Conservation (phyloP, 2,329 filamentous ascomycete genomes). For the Xylariaceae sp. region DNA sequence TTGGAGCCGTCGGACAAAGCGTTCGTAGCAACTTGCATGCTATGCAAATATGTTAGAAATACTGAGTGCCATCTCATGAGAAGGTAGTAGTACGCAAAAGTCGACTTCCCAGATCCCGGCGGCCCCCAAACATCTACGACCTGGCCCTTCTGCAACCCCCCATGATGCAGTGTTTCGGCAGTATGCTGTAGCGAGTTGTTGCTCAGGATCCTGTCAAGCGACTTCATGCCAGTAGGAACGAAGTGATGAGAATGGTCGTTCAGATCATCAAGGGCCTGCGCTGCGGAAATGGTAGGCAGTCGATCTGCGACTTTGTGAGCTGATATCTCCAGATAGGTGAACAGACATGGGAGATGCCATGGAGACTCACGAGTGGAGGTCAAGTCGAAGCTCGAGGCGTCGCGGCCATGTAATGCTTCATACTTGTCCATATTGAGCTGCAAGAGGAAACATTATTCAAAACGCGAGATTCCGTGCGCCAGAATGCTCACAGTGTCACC, state of each 20-base stretch:
- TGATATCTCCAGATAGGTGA: not conserved
- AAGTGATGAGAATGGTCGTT: constrained; percentile 46
- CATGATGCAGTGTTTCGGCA: constrained; percentile 21
- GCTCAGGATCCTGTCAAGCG: constrained; percentile 48
- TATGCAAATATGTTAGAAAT: constrained; percentile 34
- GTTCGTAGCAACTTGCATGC: constrained; percentile 65
- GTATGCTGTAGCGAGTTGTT: constrained; percentile 20
- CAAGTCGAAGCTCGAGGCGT: constrained; percentile 58
- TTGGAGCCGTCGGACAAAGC: constrained; percentile 56
- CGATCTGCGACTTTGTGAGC: constrained; percentile 53
- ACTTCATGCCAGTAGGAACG: constrained; percentile 53
- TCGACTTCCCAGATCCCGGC: constrained; percentile 79
- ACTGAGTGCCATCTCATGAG: not conserved
- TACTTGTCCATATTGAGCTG: constrained; percentile 47
- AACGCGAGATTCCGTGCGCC: no score
- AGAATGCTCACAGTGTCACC: no score
- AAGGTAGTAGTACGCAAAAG: constrained; percentile 58
- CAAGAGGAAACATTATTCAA: no score
- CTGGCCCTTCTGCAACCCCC: constrained; percentile 70
- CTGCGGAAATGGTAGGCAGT: constrained; percentile 72
- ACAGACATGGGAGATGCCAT: constrained; percentile 11
- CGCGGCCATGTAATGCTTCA: constrained; percentile 55
- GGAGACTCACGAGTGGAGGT: constrained; percentile 47
- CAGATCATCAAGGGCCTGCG: constrained; percentile 63
- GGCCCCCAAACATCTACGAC: constrained; percentile 87